These are phyloP conservation scores for Mycena leptocephala DNA, from an alignment of 768 basidiomycete genomes.

Conservation along the genomic window DNA sequence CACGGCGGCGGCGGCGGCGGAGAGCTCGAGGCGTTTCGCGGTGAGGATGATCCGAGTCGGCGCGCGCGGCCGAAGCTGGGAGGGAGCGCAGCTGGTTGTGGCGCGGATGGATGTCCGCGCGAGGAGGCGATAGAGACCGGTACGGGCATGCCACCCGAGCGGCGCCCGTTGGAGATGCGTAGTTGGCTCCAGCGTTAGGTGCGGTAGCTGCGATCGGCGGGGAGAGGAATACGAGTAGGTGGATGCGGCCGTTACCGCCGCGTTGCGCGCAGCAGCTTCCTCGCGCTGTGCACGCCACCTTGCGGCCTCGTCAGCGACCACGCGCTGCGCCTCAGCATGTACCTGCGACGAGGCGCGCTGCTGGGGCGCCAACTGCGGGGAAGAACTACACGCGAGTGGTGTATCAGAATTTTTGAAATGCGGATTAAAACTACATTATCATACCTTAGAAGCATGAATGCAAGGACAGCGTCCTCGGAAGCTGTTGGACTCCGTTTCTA, in stretches of 20 bases:
- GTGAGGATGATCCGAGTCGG: conserved; percentile 49
- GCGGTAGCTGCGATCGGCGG: too few relatives aligned
- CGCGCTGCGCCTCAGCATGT: neutral
- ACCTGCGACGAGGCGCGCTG: neutral
- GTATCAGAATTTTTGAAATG: neutral
- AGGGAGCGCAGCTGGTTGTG: too few relatives aligned
- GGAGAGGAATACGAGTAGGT: neutral
- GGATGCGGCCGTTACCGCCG: neutral
- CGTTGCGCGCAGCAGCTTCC: neutral
- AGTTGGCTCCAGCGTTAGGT: too few relatives aligned
- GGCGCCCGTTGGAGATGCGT: too few relatives aligned
- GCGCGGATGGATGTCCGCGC: too few relatives aligned
- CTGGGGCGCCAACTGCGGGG: neutral
- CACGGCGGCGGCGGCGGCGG: conserved; percentile 50
- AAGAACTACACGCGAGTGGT: neutral
- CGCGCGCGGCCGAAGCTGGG: too few relatives aligned
- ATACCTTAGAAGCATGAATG: neutral
- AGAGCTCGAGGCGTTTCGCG: conserved; percentile 52
- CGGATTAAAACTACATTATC: too few relatives aligned
- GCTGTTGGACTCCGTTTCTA: too few relatives aligned
- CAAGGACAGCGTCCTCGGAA: too few relatives aligned
- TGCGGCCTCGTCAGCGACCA: neutral
- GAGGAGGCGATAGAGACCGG: too few relatives aligned
- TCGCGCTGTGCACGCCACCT: neutral
- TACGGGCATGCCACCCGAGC: too few relatives aligned